Evolutionary conservation across 768 basidiomycete species (phyloP).

Genomic region (Suillus occidentalis): DNA sequence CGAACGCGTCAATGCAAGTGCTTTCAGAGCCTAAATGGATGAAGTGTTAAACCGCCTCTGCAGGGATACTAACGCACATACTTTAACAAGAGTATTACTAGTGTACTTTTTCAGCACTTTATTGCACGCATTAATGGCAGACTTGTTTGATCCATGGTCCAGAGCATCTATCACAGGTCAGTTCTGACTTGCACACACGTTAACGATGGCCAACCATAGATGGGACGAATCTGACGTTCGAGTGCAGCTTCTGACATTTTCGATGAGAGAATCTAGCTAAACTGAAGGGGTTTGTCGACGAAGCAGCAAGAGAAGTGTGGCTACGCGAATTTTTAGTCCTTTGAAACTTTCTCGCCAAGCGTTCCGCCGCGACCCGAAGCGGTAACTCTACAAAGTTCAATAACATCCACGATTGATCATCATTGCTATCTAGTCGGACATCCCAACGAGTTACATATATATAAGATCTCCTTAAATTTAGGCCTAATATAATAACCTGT

Average conservation of each 20-base stretch:
- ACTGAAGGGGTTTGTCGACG: constrained; percentile 6
- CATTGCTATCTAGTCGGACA: neutral
- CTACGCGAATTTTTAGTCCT: constrained; percentile 26
- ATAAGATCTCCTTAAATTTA: neutral
- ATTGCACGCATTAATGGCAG: constrained; percentile 81
- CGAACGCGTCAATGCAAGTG: constrained; percentile 77
- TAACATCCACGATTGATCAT: neutral
- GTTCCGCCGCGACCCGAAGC: constrained; percentile 26
- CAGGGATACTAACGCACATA: constrained; percentile 18
- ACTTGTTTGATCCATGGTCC: constrained; percentile 85
- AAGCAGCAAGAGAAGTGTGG: constrained; percentile 7
- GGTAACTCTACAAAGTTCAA: constrained; percentile 10
- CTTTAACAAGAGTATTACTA: constrained; percentile 71
- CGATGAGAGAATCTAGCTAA: constrained; percentile 8
- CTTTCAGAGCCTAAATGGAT: constrained; percentile 69
- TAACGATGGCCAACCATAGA: constrained; percentile 61
- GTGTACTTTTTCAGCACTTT: constrained; percentile 87
- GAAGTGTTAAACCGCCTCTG: constrained; percentile 14
- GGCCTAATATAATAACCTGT: neutral
- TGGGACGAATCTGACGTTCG: constrained; percentile 82
- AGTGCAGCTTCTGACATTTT: constrained; percentile 56
- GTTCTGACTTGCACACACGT: constrained; percentile 1
- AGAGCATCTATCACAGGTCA: constrained; percentile 61
- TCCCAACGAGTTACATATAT: neutral
- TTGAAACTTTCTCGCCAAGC: constrained; percentile 22